Percentiles rank a stretch among this genome's conserved stretches.
These are phyloP conservation scores for Dryas alaskensis DNA, from an alignment of 306 rosid genomes.

Conservation along the genomic window DNA sequence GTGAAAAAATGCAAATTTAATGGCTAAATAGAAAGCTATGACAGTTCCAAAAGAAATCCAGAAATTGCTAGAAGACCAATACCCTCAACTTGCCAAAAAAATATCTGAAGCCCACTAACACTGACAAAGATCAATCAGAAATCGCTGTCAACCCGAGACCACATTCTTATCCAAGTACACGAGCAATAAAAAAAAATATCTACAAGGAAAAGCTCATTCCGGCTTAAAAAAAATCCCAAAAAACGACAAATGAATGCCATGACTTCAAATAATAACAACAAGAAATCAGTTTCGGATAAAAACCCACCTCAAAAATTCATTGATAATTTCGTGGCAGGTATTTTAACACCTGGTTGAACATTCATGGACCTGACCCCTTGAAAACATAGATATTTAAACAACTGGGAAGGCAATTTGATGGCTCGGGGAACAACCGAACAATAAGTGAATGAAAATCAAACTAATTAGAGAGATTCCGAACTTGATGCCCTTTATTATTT, in stretches of 20 bases:
- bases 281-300: constrained; percentile 1
- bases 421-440: background rate
- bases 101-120: constrained; percentile 17
- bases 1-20: background rate
- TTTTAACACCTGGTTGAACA: constrained; percentile 10
- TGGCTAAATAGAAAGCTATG: background rate
- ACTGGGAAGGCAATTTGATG: background rate
- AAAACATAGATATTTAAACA: constrained; percentile 13
- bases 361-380: background rate
- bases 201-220: background rate
- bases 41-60: constrained; percentile 15
- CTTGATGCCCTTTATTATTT: background rate
- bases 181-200: constrained; percentile 18
- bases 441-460: background rate
- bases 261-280: background rate
- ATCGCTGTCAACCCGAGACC: constrained; percentile 36
- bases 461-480: no score
- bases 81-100: constrained; percentile 19
- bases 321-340: constrained; percentile 3
- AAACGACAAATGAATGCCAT: constrained; percentile 17
- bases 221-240: background rate
- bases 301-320: constrained; percentile 1
- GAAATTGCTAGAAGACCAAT: constrained; percentile 31
- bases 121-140: constrained; percentile 18
- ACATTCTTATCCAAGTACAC: constrained; percentile 29